Percentiles rank a stretch among this genome's conserved stretches.
These are phyloP conservation scores for Ophiosphaerella herpotricha DNA, from an alignment of 2,329 filamentous ascomycete genomes.

Conservation along the genomic window DNA sequence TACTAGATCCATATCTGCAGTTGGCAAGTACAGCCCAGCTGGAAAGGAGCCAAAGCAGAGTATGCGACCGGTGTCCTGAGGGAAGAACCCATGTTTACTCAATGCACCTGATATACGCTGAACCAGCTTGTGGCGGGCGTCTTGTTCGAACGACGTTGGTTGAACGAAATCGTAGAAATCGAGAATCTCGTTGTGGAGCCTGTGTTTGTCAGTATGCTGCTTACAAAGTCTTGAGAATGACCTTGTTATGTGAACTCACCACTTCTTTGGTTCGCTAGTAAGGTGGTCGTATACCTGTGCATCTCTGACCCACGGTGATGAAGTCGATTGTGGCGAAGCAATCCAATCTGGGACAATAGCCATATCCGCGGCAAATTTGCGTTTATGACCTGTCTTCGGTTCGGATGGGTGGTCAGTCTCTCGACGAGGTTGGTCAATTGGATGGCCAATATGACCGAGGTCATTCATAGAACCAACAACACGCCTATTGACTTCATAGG, in stretches of 20 bases:
- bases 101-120: constrained; percentile 68
- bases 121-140: constrained; percentile 74
- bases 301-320: constrained; percentile 55
- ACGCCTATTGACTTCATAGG: constrained; percentile 2
- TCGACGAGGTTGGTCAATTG: too few relatives aligned
- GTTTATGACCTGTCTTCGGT: constrained; percentile 57
- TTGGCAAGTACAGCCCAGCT: constrained; percentile 73
- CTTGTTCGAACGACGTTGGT: constrained; percentile 76
- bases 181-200: constrained; percentile 85
- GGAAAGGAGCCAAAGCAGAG: constrained; percentile 91
- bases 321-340: constrained; percentile 38
- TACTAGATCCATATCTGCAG: constrained; percentile 93
- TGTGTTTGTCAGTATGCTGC: constrained; percentile 36
- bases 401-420: constrained; percentile 14
- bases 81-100: constrained; percentile 29
- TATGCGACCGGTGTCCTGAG: constrained; percentile 59
- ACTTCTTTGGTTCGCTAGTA: constrained; percentile 55
- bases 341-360: constrained; percentile 52
- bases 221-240: neutral
- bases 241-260: constrained; percentile 43
- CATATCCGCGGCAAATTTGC: constrained; percentile 61
- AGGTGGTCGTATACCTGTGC: constrained; percentile 59
- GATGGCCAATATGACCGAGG: constrained; percentile 11
- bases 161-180: constrained; percentile 87
- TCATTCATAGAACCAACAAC: constrained; percentile 27